Conservation (phyloP, 2,329 filamentous ascomycete species). For the Aureobasidium uvarum region DNA sequence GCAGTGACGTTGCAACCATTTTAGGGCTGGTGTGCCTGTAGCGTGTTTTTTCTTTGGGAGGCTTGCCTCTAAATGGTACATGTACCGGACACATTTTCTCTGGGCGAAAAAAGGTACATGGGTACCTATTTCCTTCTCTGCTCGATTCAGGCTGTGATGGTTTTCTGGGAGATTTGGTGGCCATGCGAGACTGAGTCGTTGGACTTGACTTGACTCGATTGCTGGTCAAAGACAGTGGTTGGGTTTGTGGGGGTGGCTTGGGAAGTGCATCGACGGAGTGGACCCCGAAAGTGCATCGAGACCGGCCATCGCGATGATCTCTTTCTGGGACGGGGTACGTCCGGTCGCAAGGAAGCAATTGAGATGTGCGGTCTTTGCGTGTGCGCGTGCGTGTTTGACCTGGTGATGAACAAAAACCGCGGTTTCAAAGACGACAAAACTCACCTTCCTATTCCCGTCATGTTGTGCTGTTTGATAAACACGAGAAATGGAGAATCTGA, state of each 20-base stretch:
- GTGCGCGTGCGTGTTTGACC: background rate
- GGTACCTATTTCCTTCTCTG: background rate
- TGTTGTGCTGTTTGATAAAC: background rate
- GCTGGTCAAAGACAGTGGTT: background rate
- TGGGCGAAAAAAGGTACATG: background rate
- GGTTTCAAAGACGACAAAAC: background rate
- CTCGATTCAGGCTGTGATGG: background rate
- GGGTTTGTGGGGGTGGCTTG: background rate
- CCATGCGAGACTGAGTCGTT: background rate
- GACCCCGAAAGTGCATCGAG: background rate
- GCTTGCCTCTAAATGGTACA: no score
- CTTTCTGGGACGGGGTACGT: background rate
- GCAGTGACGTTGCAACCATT: conserved; percentile 22
- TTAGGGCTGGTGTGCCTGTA: background rate
- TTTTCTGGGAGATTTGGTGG: background rate
- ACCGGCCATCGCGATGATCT: background rate
- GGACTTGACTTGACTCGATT: background rate
- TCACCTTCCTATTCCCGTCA: conserved; percentile 1
- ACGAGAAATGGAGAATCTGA: background rate
- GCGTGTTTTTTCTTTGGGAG: no score
- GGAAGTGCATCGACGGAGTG: background rate
- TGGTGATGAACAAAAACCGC: background rate
- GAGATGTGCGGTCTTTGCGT: background rate
- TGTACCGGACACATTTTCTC: background rate
- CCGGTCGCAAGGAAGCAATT: background rate